phyloP scores from a whole-genome alignment of 306 rosid species.

The Carpinus fangiana region DNA sequence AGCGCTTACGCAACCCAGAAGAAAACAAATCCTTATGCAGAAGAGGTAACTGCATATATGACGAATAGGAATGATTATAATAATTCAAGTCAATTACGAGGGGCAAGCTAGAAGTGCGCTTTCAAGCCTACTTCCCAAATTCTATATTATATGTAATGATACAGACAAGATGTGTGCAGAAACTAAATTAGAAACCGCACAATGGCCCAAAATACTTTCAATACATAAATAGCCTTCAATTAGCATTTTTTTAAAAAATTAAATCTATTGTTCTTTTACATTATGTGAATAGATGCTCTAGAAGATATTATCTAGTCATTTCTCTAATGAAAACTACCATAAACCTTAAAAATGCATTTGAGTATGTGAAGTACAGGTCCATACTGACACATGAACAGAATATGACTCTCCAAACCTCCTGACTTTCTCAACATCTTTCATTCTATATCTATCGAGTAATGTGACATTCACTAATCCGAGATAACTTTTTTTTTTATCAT shows the following conservation, averaged over 20 bases:
- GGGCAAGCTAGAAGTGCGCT: neutral
- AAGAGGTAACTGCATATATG: conserved; percentile 71
- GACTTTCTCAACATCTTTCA: neutral
- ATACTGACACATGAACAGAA: neutral
- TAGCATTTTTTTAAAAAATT: too few relatives aligned
- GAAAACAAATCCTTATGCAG: conserved; percentile 91
- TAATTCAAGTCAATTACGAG: neutral
- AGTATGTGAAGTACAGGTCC: neutral
- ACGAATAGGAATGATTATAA: conserved; percentile 16
- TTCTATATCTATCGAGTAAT: neutral
- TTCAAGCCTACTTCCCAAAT: neutral
- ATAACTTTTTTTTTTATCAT: neutral
- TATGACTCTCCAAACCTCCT: neutral
- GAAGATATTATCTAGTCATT: conserved; percentile 21
- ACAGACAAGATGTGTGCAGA: neutral
- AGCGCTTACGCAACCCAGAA: conserved; percentile 89
- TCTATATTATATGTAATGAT: neutral
- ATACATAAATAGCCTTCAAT: too few relatives aligned
- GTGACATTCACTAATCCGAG: neutral
- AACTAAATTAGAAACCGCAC: too few relatives aligned
- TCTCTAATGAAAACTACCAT: conserved; percentile 6
- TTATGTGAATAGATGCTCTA: neutral
- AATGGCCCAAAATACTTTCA: too few relatives aligned
- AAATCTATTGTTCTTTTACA: too few relatives aligned
- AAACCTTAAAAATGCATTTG: neutral